A percentile compares a stretch with the other conserved stretches of the same genome.
Evolutionary conservation across 306 rosid genomes (phyloP).

Genomic region (Luffa aegyptiaca): DNA sequence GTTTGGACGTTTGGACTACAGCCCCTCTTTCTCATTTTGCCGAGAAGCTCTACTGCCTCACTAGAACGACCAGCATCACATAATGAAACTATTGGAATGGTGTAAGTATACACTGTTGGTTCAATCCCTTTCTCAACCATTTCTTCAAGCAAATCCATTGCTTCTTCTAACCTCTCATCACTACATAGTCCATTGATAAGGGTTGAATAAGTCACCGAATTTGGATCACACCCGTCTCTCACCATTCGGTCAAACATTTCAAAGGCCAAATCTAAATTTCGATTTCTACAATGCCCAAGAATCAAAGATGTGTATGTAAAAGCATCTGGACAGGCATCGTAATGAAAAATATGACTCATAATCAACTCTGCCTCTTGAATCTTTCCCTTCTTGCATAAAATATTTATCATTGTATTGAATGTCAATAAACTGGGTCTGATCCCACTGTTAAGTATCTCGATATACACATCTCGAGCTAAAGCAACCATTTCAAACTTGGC

Average conservation of each 20-base stretch:
- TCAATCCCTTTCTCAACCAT: slow-evolving; percentile 25
- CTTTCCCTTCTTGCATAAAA: slow-evolving; percentile 29
- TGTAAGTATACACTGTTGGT: slow-evolving; percentile 28
- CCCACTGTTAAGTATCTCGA: slow-evolving; percentile 19
- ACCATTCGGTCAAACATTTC: slow-evolving; percentile 27
- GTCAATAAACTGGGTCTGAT: slow-evolving; percentile 29
- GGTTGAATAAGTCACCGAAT: slow-evolving; percentile 27
- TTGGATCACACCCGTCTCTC: slow-evolving; percentile 27
- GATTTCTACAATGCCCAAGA: slow-evolving; percentile 36
- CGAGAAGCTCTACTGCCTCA: slow-evolving; percentile 30
- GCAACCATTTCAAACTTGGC: slow-evolving; percentile 33
- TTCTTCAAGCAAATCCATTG: slow-evolving; percentile 30
- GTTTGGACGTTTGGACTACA: slow-evolving; percentile 26
- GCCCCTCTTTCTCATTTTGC: slow-evolving; percentile 22
- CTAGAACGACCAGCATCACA: slow-evolving; percentile 21
- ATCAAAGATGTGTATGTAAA: slow-evolving; percentile 32
- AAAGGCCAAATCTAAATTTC: slow-evolving; percentile 19
- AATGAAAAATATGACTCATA: slow-evolving; percentile 22
- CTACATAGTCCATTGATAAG: slow-evolving; percentile 28
- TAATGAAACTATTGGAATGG: slow-evolving; percentile 25
- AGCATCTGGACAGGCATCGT: slow-evolving; percentile 13
- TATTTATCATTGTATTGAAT: slow-evolving; percentile 28
- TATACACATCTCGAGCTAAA: slow-evolving; percentile 22
- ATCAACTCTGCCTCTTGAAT: slow-evolving; percentile 25
- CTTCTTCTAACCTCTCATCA: slow-evolving; percentile 31